A percentile compares a stretch with the other conserved stretches of the same genome.
These are phyloP conservation scores for Leccinum disarticulatum DNA, from an alignment of 768 basidiomycete species.

Conservation along the genomic window DNA sequence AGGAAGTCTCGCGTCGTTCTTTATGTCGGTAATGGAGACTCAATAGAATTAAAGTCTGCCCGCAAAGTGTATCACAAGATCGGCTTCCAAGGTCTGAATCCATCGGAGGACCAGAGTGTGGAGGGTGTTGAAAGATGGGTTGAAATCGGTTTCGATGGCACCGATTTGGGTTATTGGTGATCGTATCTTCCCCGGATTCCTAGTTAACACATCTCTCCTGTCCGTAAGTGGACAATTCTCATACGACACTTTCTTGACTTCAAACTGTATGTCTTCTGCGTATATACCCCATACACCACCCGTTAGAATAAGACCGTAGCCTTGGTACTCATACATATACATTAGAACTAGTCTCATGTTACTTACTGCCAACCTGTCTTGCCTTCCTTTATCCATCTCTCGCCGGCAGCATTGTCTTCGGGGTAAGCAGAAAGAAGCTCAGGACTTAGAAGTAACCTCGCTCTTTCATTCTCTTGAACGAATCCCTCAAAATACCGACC, in stretches of 20 bases:
- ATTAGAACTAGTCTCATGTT: neutral
- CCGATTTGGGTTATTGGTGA: conserved; percentile 68
- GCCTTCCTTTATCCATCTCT: conserved; percentile 35
- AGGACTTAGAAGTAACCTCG: conserved; percentile 41
- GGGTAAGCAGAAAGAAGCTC: conserved; percentile 45
- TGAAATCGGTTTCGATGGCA: conserved; percentile 60
- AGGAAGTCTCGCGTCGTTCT: conserved; percentile 54
- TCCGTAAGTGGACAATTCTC: neutral
- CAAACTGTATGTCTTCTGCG: neutral
- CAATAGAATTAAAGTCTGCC: conserved; percentile 39
- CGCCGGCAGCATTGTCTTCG: conserved; percentile 43
- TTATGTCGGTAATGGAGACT: conserved; percentile 63
- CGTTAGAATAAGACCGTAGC: neutral
- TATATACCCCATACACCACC: neutral
- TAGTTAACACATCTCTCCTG: neutral
- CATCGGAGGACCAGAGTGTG: conserved; percentile 26
- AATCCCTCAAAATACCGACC: conserved; percentile 41
- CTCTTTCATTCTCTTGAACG: conserved; percentile 26
- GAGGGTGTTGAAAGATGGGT: conserved; percentile 56
- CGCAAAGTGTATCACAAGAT: conserved; percentile 59
- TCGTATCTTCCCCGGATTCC: neutral
- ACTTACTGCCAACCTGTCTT: conserved; percentile 4
- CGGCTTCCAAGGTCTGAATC: conserved; percentile 59
- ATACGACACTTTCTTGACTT: neutral
- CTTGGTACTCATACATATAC: conserved; percentile 5